Evolutionary conservation across 257 asterid genomes (phyloP).

Genomic region (Solanum medicagineum): DNA sequence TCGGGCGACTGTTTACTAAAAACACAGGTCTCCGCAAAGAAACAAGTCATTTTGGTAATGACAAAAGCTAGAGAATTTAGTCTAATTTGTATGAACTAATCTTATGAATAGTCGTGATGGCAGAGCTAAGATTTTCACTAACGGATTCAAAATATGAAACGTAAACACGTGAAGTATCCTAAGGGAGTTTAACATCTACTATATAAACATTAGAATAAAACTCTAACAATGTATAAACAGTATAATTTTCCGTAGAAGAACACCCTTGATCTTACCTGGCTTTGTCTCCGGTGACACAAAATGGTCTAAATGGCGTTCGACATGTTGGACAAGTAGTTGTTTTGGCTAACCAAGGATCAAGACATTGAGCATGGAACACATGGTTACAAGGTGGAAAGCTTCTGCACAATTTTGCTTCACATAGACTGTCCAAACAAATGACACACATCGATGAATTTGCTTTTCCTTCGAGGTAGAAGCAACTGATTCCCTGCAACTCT

Average conservation of each 20-base stretch:
- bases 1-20: too few species aligned
- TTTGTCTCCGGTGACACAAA: too few species aligned
- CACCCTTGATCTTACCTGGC: too few species aligned
- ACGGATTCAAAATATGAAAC: too few species aligned
- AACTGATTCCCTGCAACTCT: constrained; percentile 35
- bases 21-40: too few species aligned
- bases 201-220: too few species aligned
- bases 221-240: too few species aligned
- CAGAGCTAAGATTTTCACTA: too few species aligned
- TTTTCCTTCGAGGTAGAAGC: constrained; percentile 14
- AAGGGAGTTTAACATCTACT: too few species aligned
- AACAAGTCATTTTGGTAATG: background rate
- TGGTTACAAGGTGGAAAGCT: constrained; percentile 46
- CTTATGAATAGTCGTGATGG: background rate
- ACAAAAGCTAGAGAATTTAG: background rate
- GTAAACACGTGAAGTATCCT: too few species aligned
- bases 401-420: constrained; percentile 30
- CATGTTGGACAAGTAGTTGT: constrained; percentile 44
- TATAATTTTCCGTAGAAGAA: too few species aligned
- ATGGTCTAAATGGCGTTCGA: constrained; percentile 28
- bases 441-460: constrained; percentile 18
- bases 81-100: background rate
- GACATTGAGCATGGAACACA: constrained; percentile 48
- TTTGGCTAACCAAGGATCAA: constrained; percentile 51
- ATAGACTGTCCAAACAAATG: constrained; percentile 41